Base-by-base conservation (phyloP, 202 grass and related monocot species). In the Panicum hallii region DNA sequence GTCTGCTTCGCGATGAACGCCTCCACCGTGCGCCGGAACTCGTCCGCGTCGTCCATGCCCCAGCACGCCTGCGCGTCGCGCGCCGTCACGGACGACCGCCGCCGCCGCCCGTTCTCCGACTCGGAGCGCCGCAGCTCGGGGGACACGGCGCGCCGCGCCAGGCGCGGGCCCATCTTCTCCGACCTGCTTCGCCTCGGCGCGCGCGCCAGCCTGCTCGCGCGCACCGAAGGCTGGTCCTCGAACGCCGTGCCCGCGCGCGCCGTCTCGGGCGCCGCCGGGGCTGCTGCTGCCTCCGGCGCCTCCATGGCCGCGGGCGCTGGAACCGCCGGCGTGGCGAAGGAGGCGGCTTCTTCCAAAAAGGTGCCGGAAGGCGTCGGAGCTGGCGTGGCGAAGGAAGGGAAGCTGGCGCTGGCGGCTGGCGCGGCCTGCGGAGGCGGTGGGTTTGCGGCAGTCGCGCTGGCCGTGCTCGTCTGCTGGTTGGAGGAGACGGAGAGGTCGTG, bases 1-100 rank as follows among this genome's bases (percentile, higher is more conserved):
- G 91, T 88, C 81, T 99, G 95, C 88, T 84, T 92, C 13, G 89
- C 93, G 68, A 98, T 98, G 87, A 98, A 98, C 78, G 88, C 93
- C 91, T 95, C 95, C 3, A 98, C 85, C 41, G 79, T 91, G 47
- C 81, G 83, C 44, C 89, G 85, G 82, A 98, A 95, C 69, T 93
- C 92, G 11, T 87, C 95, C 42, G 84, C 84, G 75, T 99, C 96
- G 23, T 93, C 93, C 52, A 47, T 28, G 0, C 87, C 88, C 85
- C 78, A 70, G 34, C 82, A 81, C 36, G 57, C 82, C 63, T 84
- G 91, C 57, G 58, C 73, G 67, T 90, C 88, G 14, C 84, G 74
- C 81, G 69, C 63, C 64, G 83, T 71, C 20, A 78, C 79, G 1
- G 87, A 77, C 58, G 82, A 91, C 69, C 81, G 85, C 36, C 79